These are phyloP conservation scores for Sordariomycetes sp. DNA, from an alignment of 2,329 filamentous ascomycete genomes.

Conservation along the genomic window DNA sequence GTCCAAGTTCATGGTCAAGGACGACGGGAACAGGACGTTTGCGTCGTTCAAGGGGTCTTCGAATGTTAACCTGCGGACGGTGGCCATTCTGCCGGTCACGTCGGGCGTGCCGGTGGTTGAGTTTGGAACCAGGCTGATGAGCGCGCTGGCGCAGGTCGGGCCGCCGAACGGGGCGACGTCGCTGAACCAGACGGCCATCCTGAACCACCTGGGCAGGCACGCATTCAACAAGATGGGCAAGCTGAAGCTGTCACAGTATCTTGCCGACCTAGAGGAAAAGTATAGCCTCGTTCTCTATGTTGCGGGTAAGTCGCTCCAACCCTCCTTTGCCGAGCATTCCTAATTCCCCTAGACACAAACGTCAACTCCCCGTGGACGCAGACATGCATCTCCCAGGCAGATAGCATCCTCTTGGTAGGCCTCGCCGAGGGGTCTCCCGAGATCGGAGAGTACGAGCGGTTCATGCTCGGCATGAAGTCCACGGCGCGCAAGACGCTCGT, in stretches of 20 bases:
- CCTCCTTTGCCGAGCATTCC: slow-evolving; percentile 27
- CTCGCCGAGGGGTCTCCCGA: slow-evolving; percentile 79
- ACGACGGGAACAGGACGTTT: slow-evolving; percentile 44
- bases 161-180: slow-evolving; percentile 82
- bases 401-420: slow-evolving; percentile 88
- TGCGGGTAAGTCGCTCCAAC: slow-evolving; percentile 42
- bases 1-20: slow-evolving; percentile 49
- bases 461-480: slow-evolving; percentile 92
- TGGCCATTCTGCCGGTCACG: slow-evolving; percentile 83
- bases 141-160: slow-evolving; percentile 78
- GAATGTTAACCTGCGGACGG: slow-evolving; percentile 82
- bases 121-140: slow-evolving; percentile 80
- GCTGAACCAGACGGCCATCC: slow-evolving; percentile 82
- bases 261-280: slow-evolving; percentile 94
- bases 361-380: slow-evolving; percentile 98
- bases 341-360: slow-evolving; percentile 58
- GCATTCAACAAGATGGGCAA: slow-evolving; percentile 98
- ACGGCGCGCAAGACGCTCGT: slow-evolving; percentile 90
- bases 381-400: slow-evolving; percentile 91
- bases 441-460: slow-evolving; percentile 93
- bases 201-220: slow-evolving; percentile 90
- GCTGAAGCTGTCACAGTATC: slow-evolving; percentile 85
- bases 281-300: slow-evolving; percentile 93
- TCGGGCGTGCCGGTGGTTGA: slow-evolving; percentile 88
- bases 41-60: slow-evolving; percentile 54